Conservation (phyloP, 495 filamentous ascomycete species). For the Rhypophila decipiens region DNA sequence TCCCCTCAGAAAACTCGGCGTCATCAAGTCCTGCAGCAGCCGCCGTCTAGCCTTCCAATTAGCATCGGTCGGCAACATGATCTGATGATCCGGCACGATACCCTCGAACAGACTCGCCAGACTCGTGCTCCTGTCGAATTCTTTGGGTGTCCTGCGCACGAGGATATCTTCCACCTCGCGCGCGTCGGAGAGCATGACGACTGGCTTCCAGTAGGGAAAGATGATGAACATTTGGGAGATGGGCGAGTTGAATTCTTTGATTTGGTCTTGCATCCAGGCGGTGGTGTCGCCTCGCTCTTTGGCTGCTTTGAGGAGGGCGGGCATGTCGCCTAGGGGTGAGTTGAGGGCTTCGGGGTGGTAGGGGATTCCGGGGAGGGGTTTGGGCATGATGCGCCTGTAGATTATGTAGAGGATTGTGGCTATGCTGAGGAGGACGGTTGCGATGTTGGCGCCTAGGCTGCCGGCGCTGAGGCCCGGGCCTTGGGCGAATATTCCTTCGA, state of each 20-base stretch:
- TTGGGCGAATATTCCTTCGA: too few relatives aligned
- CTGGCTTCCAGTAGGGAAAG: constrained; percentile 28
- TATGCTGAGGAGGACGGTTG: too few relatives aligned
- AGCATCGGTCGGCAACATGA: constrained; percentile 16
- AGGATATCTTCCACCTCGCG: constrained; percentile 36
- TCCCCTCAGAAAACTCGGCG: constrained; percentile 28
- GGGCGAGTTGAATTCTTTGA: too few relatives aligned
- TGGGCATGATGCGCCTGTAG: constrained; percentile 15
- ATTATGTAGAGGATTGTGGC: constrained; percentile 5
- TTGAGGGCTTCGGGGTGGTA: constrained; percentile 26
- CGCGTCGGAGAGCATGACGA: constrained; percentile 34
- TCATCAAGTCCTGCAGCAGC: constrained; percentile 34
- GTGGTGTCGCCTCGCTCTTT: too few relatives aligned
- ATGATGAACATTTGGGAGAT: constrained; percentile 35
- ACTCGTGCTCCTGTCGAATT: constrained; percentile 36
- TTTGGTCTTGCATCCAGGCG: too few relatives aligned
- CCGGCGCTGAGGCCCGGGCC: too few relatives aligned
- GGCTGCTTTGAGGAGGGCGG: too few relatives aligned
- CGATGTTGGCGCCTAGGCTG: too few relatives aligned
- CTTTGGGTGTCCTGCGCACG: constrained; percentile 29
- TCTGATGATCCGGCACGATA: constrained; percentile 27
- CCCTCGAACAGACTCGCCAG: constrained; percentile 19
- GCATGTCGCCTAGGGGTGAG: constrained; percentile 27
- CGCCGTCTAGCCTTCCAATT: constrained; percentile 28
- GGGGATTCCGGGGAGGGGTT: constrained; percentile 32